phyloP scores from a whole-genome alignment of 805 yeast species.

The Zygosaccharomyces rouxii region DNA sequence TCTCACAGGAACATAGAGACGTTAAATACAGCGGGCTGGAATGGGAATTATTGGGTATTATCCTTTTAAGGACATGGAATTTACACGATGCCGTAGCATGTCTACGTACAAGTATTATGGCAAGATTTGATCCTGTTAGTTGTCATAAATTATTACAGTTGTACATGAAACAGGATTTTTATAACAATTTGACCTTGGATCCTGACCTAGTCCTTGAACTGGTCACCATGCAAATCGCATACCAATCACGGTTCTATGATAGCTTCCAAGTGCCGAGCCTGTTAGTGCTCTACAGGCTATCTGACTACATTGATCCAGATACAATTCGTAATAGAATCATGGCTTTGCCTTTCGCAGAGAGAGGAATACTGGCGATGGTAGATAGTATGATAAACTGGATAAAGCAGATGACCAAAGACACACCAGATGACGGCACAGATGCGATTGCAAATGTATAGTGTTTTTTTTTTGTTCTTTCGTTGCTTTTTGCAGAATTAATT shows the following conservation, averaged over 20 bases:
- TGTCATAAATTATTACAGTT: conserved; percentile 47
- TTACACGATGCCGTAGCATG: conserved; percentile 49
- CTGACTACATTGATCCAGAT: conserved; percentile 19
- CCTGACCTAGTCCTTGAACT: conserved; percentile 40
- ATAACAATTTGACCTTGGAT: conserved; percentile 21
- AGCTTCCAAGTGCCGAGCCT: conserved; percentile 44
- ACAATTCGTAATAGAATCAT: conserved; percentile 21
- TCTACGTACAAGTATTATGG: conserved; percentile 48
- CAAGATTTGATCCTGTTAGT: conserved; percentile 60
- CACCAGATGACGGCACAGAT: background rate
- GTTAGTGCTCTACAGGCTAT: conserved; percentile 42
- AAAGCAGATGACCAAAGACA: conserved; percentile 13
- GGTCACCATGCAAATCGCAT: conserved; percentile 50
- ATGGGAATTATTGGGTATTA: conserved; percentile 68
- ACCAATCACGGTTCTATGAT: conserved; percentile 63
- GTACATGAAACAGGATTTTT: conserved; percentile 20
- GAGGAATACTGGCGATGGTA: conserved; percentile 20
- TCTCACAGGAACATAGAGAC: conserved; percentile 26
- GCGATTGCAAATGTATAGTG: background rate
- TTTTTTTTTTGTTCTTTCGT: too few relatives aligned
- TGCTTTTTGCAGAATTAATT: too few relatives aligned
- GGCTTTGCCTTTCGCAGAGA: conserved; percentile 22
- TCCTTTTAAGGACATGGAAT: conserved; percentile 46
- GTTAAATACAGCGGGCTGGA: conserved; percentile 59
- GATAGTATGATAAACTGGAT: conserved; percentile 26